Evolutionary conservation across 2,329 filamentous ascomycete genomes (phyloP).

Genomic region (Beauveria rudraprayagi): DNA sequence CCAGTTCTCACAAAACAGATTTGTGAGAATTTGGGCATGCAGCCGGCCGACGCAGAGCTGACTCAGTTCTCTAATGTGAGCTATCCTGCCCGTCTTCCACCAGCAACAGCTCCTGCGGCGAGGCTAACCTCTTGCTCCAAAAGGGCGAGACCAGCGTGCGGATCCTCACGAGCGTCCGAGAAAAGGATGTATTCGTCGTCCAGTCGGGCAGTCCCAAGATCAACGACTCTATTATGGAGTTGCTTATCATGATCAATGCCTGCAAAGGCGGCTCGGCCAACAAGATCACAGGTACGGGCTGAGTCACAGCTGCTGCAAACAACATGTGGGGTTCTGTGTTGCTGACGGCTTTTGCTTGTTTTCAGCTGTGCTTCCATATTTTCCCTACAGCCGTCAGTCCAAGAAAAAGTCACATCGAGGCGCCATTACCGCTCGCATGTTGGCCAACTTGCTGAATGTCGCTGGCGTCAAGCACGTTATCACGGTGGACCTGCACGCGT

Average conservation of each 20-base stretch:
- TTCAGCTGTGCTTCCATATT: slow-evolving; percentile 81
- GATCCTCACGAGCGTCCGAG: slow-evolving; percentile 71
- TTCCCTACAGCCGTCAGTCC: slow-evolving; percentile 97
- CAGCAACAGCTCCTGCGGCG: not conserved
- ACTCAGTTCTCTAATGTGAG: slow-evolving; percentile 63
- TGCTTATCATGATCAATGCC: slow-evolving; percentile 97
- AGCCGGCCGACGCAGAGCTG: slow-evolving; percentile 55
- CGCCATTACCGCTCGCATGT: slow-evolving; percentile 93
- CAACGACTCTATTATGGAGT: slow-evolving; percentile 98
- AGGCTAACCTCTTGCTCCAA: slow-evolving; percentile 19
- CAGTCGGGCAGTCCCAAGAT: slow-evolving; percentile 94
- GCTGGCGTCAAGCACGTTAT: slow-evolving; percentile 97
- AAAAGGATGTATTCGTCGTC: slow-evolving; percentile 98
- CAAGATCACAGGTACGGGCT: slow-evolving; percentile 72
- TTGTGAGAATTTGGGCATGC: slow-evolving; percentile 61
- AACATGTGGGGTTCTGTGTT: not conserved
- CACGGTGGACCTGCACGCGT: slow-evolving; percentile 90
- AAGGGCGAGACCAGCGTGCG: slow-evolving; percentile 63
- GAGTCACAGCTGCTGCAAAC: not conserved
- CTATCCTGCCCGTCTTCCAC: slow-evolving; percentile 21
- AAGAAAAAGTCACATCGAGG: slow-evolving; percentile 98
- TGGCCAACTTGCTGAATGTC: slow-evolving; percentile 87
- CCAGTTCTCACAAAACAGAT: slow-evolving; percentile 56
- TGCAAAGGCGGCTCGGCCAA: slow-evolving; percentile 97
- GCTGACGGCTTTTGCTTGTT: not conserved